These are phyloP conservation scores for Candida patagonica DNA, from an alignment of 805 yeast genomes.

Conservation along the genomic window DNA sequence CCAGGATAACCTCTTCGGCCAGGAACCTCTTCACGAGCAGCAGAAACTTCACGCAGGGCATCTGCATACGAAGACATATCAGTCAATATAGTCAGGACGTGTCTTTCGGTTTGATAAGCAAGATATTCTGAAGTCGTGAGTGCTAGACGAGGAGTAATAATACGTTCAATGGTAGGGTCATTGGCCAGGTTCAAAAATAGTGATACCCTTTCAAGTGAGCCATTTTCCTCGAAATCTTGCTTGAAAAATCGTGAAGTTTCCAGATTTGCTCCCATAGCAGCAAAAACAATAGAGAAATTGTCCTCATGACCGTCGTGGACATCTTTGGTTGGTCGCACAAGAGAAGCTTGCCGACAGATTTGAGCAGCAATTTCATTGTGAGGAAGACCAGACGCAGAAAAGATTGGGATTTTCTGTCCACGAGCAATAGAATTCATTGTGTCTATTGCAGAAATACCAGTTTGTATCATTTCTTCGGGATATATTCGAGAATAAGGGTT, in stretches of 20 bases:
- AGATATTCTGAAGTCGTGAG: conserved; percentile 96
- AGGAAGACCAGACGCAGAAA: conserved; percentile 98
- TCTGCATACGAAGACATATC: conserved; percentile 99
- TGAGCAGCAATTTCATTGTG: conserved; percentile 99
- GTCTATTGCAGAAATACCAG: conserved; percentile 97
- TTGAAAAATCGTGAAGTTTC: conserved; percentile 98
- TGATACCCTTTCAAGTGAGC: conserved; percentile 95
- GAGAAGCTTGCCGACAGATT: conserved; percentile 98
- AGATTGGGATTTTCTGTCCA: conserved; percentile 99
- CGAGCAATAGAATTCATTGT: conserved; percentile 99
- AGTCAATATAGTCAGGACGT: conserved; percentile 92
- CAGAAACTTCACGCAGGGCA: conserved; percentile 98
- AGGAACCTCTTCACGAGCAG: conserved; percentile 99
- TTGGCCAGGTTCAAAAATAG: conserved; percentile 95
- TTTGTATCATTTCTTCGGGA: conserved; percentile 99
- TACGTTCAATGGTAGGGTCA: conserved; percentile 99
- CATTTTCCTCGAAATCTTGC: conserved; percentile 99
- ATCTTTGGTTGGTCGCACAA: conserved; percentile 98
- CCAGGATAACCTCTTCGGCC: conserved; percentile 99
- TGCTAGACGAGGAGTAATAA: conserved; percentile 97
- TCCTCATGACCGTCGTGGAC: conserved; percentile 99
- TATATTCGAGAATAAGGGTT: conserved; percentile 97
- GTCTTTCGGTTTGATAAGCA: conserved; percentile 99
- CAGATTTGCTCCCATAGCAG: conserved; percentile 99
- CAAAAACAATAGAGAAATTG: conserved; percentile 96